Evolutionary conservation across 768 basidiomycete genomes (phyloP).

Genomic region (Chalciporus sphaerocephalus): DNA sequence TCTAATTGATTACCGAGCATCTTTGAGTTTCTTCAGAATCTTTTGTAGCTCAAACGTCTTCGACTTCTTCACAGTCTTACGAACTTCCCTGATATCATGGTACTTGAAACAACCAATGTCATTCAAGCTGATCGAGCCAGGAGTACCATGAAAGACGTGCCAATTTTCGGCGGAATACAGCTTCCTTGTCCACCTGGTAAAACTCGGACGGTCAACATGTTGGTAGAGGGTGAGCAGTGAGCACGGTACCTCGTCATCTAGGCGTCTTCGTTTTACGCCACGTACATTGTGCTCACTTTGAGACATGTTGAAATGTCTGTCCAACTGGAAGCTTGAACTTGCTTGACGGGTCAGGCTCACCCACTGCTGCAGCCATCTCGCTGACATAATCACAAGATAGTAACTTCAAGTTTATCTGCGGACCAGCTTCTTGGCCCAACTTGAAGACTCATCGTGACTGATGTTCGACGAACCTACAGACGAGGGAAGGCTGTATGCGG

Average conservation of each 20-base stretch:
- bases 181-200: constrained; percentile 37
- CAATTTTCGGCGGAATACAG: constrained; percentile 51
- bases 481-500: constrained; percentile 46
- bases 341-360: neutral
- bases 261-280: constrained; percentile 44
- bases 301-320: constrained; percentile 9
- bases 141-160: constrained; percentile 35
- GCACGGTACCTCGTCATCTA: constrained; percentile 32
- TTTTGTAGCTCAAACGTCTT: constrained; percentile 78
- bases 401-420: no score
- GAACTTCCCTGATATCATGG: constrained; percentile 67
- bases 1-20: constrained; percentile 43
- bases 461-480: constrained; percentile 38
- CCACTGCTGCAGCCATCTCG: neutral
- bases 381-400: constrained; percentile 20
- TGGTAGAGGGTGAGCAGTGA: neutral
- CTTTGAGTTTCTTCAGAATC: constrained; percentile 77
- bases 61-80: constrained; percentile 75
- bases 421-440: no score
- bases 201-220: constrained; percentile 6
- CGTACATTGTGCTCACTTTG: constrained; percentile 6
- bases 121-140: constrained; percentile 7
- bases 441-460: neutral
- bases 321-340: no score
- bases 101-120: constrained; percentile 45